Conservation (phyloP, 495 filamentous ascomycete species). For the Penicillium cinerascens region DNA sequence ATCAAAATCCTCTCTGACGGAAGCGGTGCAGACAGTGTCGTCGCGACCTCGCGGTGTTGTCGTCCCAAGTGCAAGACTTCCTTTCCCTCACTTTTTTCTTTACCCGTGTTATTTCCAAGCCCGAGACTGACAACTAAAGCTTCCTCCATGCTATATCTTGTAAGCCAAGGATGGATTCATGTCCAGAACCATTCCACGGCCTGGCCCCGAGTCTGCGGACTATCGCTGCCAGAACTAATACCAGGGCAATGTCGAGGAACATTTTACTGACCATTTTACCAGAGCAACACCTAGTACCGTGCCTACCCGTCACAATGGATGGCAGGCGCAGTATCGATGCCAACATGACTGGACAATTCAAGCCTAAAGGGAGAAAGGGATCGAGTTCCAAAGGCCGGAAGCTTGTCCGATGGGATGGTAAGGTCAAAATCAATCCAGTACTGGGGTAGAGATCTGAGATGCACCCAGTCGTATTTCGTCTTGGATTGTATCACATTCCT, state of each 20-base stretch:
- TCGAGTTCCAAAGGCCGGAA: slow-evolving; percentile 19
- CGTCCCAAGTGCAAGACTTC: too few relatives aligned
- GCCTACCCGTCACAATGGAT: neutral
- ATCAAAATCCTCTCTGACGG: too few relatives aligned
- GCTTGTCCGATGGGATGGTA: slow-evolving; percentile 47
- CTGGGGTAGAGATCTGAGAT: neutral
- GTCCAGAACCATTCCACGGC: neutral
- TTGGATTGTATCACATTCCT: neutral
- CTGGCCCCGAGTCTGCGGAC: neutral
- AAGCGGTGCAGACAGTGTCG: too few relatives aligned
- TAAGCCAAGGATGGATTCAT: too few relatives aligned
- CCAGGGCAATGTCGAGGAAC: neutral
- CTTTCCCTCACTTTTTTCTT: too few relatives aligned
- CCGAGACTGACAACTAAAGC: too few relatives aligned
- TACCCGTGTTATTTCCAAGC: too few relatives aligned
- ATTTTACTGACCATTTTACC: neutral
- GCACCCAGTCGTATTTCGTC: neutral
- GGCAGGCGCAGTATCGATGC: neutral
- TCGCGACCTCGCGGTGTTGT: too few relatives aligned
- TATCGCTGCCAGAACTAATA: neutral
- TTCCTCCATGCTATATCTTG: too few relatives aligned
- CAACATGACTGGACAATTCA: neutral
- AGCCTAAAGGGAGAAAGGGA: neutral
- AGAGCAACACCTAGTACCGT: neutral
- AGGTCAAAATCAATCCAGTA: slow-evolving; percentile 2